Evolutionary conservation across 2,329 filamentous ascomycete species (phyloP).

Genomic region (Fusarium cyanostomum): DNA sequence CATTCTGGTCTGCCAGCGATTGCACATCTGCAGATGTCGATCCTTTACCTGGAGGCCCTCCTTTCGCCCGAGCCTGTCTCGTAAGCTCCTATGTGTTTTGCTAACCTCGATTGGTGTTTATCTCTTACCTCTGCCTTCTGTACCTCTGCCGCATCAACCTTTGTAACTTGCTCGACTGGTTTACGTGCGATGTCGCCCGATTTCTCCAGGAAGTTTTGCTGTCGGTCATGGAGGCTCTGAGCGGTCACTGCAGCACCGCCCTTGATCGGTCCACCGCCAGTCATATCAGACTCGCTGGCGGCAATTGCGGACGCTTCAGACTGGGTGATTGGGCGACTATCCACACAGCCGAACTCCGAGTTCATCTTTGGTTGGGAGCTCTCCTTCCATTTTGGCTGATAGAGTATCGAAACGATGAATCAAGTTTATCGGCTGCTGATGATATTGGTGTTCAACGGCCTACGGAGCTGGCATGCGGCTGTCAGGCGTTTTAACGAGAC

Average conservation of each 20-base stretch:
- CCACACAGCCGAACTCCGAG: slow-evolving; percentile 15
- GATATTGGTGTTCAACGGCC: neutral
- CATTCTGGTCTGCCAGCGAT: slow-evolving; percentile 20
- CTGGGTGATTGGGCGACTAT: slow-evolving; percentile 27
- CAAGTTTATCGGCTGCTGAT: neutral
- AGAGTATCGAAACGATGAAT: neutral
- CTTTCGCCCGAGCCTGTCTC: slow-evolving; percentile 6
- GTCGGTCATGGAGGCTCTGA: slow-evolving; percentile 21
- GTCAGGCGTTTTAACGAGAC: neutral
- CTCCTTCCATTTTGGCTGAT: neutral
- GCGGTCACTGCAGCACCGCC: slow-evolving; percentile 20
- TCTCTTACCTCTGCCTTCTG: slow-evolving; percentile 21
- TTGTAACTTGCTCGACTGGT: slow-evolving; percentile 9
- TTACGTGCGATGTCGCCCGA: slow-evolving; percentile 18
- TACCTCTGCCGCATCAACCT: slow-evolving; percentile 25
- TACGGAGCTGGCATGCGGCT: too few species aligned
- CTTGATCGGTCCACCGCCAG: slow-evolving; percentile 24
- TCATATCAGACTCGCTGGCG: slow-evolving; percentile 22
- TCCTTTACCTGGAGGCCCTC: slow-evolving; percentile 16
- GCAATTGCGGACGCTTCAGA: slow-evolving; percentile 15
- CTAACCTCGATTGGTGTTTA: accelerated
- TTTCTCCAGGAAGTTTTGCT: slow-evolving; percentile 25
- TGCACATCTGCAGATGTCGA: slow-evolving; percentile 19
- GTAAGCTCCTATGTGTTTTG: neutral
- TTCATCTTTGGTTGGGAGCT: slow-evolving; percentile 22